These are phyloP conservation scores for Paramecium biaurelia DNA, from an alignment of 73 alveolate genomes.

Conservation along the genomic window DNA sequence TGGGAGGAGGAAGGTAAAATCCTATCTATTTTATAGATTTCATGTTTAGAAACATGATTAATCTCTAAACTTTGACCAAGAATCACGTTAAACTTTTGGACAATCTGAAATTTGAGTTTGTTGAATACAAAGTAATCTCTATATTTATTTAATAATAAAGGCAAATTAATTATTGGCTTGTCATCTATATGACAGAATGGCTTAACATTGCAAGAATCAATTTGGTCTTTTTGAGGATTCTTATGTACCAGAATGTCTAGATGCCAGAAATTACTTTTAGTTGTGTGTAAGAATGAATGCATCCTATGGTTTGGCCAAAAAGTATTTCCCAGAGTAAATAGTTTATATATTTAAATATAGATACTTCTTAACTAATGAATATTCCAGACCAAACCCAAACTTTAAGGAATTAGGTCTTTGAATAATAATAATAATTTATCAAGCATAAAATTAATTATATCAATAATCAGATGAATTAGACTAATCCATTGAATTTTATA, in stretches of 20 bases:
- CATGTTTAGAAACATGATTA: constrained; percentile 36
- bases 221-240: constrained; percentile 61
- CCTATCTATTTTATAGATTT: background rate
- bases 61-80: constrained; percentile 47
- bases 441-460: background rate
- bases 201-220: constrained; percentile 61
- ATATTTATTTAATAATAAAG: background rate
- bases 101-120: constrained; percentile 58
- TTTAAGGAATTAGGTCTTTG: constrained; percentile 44
- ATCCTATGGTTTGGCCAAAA: constrained; percentile 57
- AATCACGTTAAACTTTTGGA: constrained; percentile 46
- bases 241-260: constrained; percentile 57
- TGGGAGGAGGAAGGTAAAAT: constrained; percentile 35
- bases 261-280: constrained; percentile 46
- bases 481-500: background rate
- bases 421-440: background rate
- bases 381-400: constrained; percentile 60
- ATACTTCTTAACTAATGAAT: constrained; percentile 39
- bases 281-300: constrained; percentile 51
- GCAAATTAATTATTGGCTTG: constrained; percentile 56
- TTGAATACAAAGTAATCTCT: constrained; percentile 37
- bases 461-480: constrained; percentile 27
- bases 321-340: constrained; percentile 56
- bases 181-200: constrained; percentile 60
- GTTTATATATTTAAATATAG: background rate